Percentiles rank a stretch among this genome's conserved stretches.
Conservation (phyloP, 768 basidiomycete genomes). For the Astraeus odoratus region DNA sequence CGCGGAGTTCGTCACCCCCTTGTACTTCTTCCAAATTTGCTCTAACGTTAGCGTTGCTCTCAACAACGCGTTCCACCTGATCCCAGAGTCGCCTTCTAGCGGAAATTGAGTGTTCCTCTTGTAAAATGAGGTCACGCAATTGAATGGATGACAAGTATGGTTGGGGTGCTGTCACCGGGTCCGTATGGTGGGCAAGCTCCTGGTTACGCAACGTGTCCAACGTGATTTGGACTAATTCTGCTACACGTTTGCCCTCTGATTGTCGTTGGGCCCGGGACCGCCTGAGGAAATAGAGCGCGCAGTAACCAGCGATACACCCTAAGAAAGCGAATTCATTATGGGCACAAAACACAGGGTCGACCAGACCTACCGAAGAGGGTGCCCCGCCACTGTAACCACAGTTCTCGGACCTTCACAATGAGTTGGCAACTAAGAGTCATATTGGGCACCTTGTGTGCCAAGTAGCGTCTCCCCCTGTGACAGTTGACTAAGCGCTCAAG, state of each 20-base stretch:
- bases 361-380: constrained; percentile 51
- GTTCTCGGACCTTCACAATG: constrained; percentile 56
- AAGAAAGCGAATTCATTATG: constrained; percentile 13
- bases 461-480: constrained; percentile 60
- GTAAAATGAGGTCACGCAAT: constrained; percentile 79
- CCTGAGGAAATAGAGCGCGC: constrained; percentile 14
- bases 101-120: constrained; percentile 70
- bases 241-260: constrained; percentile 58
- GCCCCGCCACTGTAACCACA: constrained; percentile 63
- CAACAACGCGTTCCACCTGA: constrained; percentile 77
- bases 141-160: constrained; percentile 82
- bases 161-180: constrained; percentile 66
- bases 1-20: constrained; percentile 82
- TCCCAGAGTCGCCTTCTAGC: constrained; percentile 69
- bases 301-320: constrained; percentile 23
- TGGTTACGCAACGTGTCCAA: constrained; percentile 77
- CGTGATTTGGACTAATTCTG: constrained; percentile 70
- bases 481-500: constrained; percentile 8
- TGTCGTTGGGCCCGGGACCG: constrained; percentile 40
- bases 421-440: constrained; percentile 62
- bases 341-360: constrained; percentile 4
- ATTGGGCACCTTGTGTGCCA: constrained; percentile 65
- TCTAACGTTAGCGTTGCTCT: constrained; percentile 86
- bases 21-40: constrained; percentile 76
- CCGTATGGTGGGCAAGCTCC: constrained; percentile 75